These are phyloP conservation scores for Salix brachista DNA, from an alignment of 345 rosid genomes.

Conservation along the genomic window DNA sequence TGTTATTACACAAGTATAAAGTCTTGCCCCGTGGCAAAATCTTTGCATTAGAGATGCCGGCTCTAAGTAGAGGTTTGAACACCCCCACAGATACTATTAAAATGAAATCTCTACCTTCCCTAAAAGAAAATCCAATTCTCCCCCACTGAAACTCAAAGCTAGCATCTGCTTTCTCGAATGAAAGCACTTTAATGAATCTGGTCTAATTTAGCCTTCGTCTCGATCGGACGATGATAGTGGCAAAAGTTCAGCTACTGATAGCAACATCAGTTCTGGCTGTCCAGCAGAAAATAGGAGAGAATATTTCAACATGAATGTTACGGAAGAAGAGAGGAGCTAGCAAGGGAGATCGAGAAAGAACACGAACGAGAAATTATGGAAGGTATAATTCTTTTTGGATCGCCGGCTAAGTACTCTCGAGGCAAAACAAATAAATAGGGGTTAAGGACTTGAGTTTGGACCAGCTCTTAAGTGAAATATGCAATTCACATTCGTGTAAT, in stretches of 20 bases:
- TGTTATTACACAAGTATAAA: neutral
- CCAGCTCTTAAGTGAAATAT: no score
- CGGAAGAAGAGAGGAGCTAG: neutral
- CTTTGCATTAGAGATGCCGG: neutral
- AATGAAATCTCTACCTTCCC: neutral
- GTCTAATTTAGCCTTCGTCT: neutral
- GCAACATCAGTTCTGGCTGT: neutral
- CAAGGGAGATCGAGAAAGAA: neutral
- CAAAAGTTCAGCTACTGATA: neutral
- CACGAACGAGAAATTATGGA: no score
- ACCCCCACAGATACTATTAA: neutral
- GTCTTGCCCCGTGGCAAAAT: neutral
- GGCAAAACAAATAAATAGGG: no score
- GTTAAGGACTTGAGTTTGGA: no score
- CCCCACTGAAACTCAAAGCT: neutral
- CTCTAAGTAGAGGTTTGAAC: neutral
- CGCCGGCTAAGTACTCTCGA: no score
- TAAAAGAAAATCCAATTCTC: neutral
- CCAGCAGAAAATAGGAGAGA: no score
- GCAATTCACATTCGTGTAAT: no score
- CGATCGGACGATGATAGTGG: neutral
- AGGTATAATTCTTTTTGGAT: no score
- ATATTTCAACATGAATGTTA: no score
- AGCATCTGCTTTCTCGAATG: neutral
- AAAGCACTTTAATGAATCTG: neutral